Percentiles rank a stretch among this genome's conserved stretches.
Conservation (phyloP, 2,329 filamentous ascomycete species). For the Aspergillus fumigatiaffinis region DNA sequence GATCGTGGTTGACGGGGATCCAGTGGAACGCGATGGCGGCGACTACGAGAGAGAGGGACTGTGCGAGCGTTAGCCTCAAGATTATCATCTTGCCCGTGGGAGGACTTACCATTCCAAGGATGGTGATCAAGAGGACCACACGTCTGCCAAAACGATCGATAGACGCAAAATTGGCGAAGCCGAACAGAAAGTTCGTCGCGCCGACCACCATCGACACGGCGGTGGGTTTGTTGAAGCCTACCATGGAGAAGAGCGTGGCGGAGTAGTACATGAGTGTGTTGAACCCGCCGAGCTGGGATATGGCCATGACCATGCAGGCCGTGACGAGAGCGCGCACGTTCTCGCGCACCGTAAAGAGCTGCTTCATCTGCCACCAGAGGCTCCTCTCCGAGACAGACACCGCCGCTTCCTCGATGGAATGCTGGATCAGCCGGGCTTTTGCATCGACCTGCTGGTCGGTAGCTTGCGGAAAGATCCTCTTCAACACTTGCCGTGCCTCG, state of each 20-base stretch:
- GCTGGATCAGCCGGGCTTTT: slow-evolving; percentile 43
- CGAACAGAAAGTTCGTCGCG: slow-evolving; percentile 43
- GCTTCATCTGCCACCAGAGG: slow-evolving; percentile 42
- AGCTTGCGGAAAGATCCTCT: neutral
- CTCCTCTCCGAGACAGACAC: slow-evolving; percentile 32
- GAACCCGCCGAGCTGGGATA: slow-evolving; percentile 31
- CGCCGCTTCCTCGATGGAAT: slow-evolving; percentile 33
- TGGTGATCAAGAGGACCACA: neutral
- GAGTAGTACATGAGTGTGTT: slow-evolving; percentile 46
- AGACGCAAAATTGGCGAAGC: slow-evolving; percentile 41
- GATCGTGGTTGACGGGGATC: slow-evolving; percentile 44
- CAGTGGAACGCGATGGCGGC: slow-evolving; percentile 45
- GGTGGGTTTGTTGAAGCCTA: slow-evolving; percentile 48
- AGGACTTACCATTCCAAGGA: slow-evolving; percentile 35
- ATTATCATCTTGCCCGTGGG: too few relatives aligned
- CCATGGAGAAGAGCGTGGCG: slow-evolving; percentile 43
- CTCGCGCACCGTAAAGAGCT: slow-evolving; percentile 43
- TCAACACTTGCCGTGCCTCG: slow-evolving; percentile 31
- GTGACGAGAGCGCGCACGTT: slow-evolving; percentile 44
- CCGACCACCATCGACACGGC: slow-evolving; percentile 45
- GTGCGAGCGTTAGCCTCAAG: too few relatives aligned
- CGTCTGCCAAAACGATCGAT: slow-evolving; percentile 34
- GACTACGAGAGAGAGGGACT: slow-evolving; percentile 33
- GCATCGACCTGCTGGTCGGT: slow-evolving; percentile 42
- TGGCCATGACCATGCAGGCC: slow-evolving; percentile 47